phyloP scores from a whole-genome alignment of 192 early-diverging fungal genomes.

The Coemansia sp. region DNA sequence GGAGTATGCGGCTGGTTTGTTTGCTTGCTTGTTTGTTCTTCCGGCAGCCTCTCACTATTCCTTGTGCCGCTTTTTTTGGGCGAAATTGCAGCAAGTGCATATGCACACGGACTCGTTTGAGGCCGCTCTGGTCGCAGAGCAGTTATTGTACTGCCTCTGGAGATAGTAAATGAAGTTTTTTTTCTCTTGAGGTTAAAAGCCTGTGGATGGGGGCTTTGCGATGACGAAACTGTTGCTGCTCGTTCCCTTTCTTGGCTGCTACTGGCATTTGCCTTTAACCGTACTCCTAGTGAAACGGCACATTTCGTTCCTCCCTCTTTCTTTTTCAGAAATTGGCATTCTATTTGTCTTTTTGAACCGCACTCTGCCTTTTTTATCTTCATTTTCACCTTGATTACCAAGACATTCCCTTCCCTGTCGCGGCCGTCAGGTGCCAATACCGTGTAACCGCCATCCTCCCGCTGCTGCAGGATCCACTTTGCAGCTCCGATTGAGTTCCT shows the following conservation, averaged over 20 bases:
- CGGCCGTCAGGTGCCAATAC: background rate
- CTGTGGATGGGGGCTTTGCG: background rate
- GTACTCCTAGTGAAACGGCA: too few relatives aligned
- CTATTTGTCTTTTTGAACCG: background rate
- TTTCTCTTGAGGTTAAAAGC: background rate
- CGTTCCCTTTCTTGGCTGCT: background rate
- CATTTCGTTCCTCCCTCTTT: background rate
- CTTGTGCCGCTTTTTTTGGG: background rate
- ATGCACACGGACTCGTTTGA: slow-evolving; percentile 3
- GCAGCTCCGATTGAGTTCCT: background rate
- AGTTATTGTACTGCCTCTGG: background rate
- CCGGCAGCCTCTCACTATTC: slow-evolving; percentile 1
- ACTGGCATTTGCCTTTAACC: background rate
- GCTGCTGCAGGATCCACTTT: background rate
- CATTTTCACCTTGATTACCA: background rate
- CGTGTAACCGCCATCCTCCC: background rate
- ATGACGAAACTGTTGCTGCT: background rate
- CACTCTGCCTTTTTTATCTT: background rate
- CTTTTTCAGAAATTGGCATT: too few relatives aligned
- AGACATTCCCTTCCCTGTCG: background rate
- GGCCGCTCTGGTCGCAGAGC: background rate
- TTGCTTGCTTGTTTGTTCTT: background rate
- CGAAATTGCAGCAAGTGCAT: background rate
- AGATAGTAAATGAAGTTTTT: background rate
- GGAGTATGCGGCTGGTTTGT: background rate